phyloP scores from a whole-genome alignment of 139 green algal genomes.

The Volvox reticuliferus region DNA sequence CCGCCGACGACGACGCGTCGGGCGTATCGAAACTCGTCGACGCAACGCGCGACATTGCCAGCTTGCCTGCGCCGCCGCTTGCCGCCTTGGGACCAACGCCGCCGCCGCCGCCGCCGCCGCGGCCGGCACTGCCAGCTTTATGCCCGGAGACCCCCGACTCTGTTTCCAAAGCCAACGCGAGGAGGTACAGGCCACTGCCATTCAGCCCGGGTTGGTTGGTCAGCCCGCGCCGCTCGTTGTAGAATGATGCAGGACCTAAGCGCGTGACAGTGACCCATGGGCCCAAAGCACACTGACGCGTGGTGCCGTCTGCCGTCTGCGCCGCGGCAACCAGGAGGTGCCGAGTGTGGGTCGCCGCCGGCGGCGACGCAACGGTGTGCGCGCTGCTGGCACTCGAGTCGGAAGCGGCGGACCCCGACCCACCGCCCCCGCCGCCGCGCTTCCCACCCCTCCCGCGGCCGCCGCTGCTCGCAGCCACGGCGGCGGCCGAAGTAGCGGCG shows the following conservation, averaged over 20 bases:
- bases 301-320: background rate
- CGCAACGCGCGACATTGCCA: background rate
- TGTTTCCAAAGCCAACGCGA: background rate
- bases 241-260: background rate
- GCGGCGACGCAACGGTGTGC: too few species aligned
- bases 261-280: slow-evolving; percentile 41
- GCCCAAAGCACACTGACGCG: background rate
- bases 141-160: background rate
- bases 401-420: background rate
- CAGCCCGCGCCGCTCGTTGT: slow-evolving; percentile 19
- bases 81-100: background rate
- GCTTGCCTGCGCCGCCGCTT: background rate
- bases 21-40: background rate
- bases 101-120: background rate
- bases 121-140: background rate
- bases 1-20: too few species aligned
- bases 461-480: background rate
- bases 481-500: background rate
- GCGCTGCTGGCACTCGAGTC: background rate
- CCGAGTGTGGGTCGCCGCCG: background rate
- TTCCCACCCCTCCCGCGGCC: background rate
- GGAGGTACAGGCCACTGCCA: background rate
- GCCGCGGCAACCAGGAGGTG: slow-evolving; percentile 25
- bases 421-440: background rate
- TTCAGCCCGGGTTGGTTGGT: slow-evolving; percentile 9